Conservation (phyloP, 257 asterid species). For the Fraxinus quadrangulata region DNA sequence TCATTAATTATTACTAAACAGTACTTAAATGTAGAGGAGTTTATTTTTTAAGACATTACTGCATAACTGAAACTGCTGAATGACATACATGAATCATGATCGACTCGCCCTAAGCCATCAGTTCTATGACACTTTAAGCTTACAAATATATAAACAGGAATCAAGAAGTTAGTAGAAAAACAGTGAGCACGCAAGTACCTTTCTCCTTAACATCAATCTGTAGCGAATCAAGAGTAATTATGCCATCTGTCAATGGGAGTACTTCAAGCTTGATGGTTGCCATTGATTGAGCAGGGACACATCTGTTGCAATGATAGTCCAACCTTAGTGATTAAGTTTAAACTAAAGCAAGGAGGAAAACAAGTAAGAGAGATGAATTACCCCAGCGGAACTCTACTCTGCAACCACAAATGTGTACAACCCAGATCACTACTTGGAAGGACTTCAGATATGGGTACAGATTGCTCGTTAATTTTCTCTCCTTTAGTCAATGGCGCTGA, state of each 20-base stretch:
- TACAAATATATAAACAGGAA: neutral
- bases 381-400: conserved; percentile 98
- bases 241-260: conserved; percentile 95
- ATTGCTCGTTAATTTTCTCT: conserved; percentile 40
- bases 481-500: conserved; percentile 38
- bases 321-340: conserved; percentile 21
- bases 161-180: conserved; percentile 23
- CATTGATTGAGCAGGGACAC: conserved; percentile 84
- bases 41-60: neutral
- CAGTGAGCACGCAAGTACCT: conserved; percentile 2
- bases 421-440: conserved; percentile 73
- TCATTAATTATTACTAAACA: neutral
- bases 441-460: conserved; percentile 34
- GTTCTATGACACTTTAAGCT: neutral
- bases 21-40: neutral
- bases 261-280: conserved; percentile 97
- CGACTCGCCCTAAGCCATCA: neutral
- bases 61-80: neutral
- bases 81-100: neutral
- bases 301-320: conserved; percentile 43
- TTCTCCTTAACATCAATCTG: conserved; percentile 81
- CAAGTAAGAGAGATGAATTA: conserved; percentile 34
- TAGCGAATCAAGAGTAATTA: conserved; percentile 93
- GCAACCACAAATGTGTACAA: conserved; percentile 97
- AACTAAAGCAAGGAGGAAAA: conserved; percentile 14